phyloP scores from a whole-genome alignment of 768 basidiomycete genomes.

The Clitopilus hobsonii region DNA sequence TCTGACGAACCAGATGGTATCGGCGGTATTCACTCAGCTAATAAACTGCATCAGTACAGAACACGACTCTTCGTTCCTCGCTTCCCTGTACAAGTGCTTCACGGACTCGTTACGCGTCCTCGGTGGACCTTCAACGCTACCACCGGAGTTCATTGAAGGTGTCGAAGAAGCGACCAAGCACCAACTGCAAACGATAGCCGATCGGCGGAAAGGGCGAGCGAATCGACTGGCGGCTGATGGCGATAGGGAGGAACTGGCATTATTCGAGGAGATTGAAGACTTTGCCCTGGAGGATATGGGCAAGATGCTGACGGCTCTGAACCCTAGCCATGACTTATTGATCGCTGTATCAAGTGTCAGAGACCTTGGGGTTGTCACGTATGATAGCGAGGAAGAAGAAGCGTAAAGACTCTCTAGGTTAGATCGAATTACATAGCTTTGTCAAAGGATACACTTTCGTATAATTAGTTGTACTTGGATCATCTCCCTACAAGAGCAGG shows the following conservation, averaged over 20 bases:
- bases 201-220: conserved; percentile 55
- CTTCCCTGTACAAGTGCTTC: conserved; percentile 71
- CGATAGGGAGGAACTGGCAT: conserved; percentile 64
- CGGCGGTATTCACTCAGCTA: conserved; percentile 62
- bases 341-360: conserved; percentile 69
- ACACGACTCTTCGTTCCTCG: conserved; percentile 70
- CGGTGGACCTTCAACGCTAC: conserved; percentile 48
- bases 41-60: conserved; percentile 63
- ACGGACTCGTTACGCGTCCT: conserved; percentile 57
- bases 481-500: too few relatives aligned
- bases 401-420: conserved; percentile 7
- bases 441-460: background rate
- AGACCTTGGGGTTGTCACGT: conserved; percentile 56
- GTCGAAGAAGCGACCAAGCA: conserved; percentile 67
- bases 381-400: conserved; percentile 44
- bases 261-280: conserved; percentile 81
- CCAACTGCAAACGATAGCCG: conserved; percentile 66
- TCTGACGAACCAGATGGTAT: conserved; percentile 63
- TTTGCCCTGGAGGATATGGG: conserved; percentile 79
- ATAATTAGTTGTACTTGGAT: background rate
- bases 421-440: background rate
- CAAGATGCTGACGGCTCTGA: conserved; percentile 53
- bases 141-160: conserved; percentile 46
- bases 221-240: conserved; percentile 27
- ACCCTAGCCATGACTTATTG: conserved; percentile 57